Evolutionary conservation across 2,329 filamentous ascomycete species (phyloP).

Genomic region (Aureobasidium sp.): DNA sequence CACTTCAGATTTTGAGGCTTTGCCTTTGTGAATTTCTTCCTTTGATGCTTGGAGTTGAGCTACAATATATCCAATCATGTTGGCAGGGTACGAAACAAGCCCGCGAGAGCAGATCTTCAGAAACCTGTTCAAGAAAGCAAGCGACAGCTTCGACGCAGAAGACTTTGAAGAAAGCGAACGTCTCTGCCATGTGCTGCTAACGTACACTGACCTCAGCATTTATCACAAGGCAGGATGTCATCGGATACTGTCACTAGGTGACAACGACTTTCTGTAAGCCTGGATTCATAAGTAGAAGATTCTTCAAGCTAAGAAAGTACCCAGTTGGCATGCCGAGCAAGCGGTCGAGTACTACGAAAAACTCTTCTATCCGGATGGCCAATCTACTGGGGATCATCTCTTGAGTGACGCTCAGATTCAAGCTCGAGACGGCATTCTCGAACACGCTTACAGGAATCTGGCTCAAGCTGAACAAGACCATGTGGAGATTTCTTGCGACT

Average conservation of each 20-base stretch:
- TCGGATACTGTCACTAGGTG: not conserved
- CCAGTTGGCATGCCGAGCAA: slow-evolving; percentile 8
- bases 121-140: not conserved
- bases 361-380: not conserved
- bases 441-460: not conserved
- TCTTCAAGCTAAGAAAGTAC: not conserved
- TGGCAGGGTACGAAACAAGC: slow-evolving; percentile 2
- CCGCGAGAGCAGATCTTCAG: slow-evolving; percentile 5
- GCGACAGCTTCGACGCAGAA: not conserved
- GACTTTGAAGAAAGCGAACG: not conserved
- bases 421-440: not conserved
- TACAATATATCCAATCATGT: not conserved
- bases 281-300: not conserved
- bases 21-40: too few species aligned
- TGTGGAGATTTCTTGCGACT: not conserved
- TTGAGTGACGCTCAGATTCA: not conserved
- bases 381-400: not conserved
- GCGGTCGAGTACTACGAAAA: not conserved
- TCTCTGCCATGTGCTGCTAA: not conserved
- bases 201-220: slow-evolving; percentile 1
- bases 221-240: slow-evolving; percentile 12
- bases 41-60: too few species aligned
- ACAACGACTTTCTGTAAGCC: slow-evolving; percentile 7
- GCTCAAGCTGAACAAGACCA: not conserved
- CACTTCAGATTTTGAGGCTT: too few species aligned